Conservation (phyloP, 1,284 basidiomycete genomes). For the Tremellales sp. region DNA sequence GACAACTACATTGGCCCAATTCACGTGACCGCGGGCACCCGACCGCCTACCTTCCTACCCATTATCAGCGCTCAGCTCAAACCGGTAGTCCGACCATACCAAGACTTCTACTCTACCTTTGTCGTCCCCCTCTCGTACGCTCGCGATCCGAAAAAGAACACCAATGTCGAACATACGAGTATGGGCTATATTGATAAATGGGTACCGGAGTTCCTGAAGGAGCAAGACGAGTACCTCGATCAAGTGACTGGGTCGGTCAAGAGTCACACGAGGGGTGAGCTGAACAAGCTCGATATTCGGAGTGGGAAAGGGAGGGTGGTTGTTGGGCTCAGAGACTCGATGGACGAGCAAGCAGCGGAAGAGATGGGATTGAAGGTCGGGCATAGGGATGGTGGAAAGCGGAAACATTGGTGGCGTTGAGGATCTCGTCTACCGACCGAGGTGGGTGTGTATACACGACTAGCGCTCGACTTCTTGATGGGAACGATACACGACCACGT, state of each 20-base stretch:
- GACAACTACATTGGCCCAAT: conserved; percentile 33
- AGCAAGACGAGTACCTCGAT: conserved; percentile 28
- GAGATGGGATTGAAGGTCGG: conserved; percentile 28
- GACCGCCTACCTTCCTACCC: conserved; percentile 19
- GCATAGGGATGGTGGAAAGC: conserved; percentile 14
- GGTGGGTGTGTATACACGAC: too few species aligned
- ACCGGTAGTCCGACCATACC: conserved; percentile 28
- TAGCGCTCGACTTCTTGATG: too few species aligned
- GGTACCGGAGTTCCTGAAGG: conserved; percentile 24
- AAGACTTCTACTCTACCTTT: conserved; percentile 27
- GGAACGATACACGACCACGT: too few species aligned
- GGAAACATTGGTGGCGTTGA: conserved; percentile 24
- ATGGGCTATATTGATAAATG: conserved; percentile 19
- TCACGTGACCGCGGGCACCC: conserved; percentile 20
- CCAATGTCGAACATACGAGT: conserved; percentile 15
- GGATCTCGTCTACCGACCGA: too few species aligned
- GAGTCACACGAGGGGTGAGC: conserved; percentile 17
- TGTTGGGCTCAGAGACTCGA: conserved; percentile 24
- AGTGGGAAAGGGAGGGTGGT: conserved; percentile 28
- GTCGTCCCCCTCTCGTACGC: conserved; percentile 22
- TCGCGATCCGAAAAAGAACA: conserved; percentile 2
- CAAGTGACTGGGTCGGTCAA: conserved; percentile 20
- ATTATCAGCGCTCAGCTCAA: conserved; percentile 21
- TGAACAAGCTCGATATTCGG: conserved; percentile 27
- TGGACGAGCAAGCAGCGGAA: conserved; percentile 21